phyloP scores from a whole-genome alignment of 2,329 filamentous ascomycete genomes.

The Emericellopsis atlantica region DNA sequence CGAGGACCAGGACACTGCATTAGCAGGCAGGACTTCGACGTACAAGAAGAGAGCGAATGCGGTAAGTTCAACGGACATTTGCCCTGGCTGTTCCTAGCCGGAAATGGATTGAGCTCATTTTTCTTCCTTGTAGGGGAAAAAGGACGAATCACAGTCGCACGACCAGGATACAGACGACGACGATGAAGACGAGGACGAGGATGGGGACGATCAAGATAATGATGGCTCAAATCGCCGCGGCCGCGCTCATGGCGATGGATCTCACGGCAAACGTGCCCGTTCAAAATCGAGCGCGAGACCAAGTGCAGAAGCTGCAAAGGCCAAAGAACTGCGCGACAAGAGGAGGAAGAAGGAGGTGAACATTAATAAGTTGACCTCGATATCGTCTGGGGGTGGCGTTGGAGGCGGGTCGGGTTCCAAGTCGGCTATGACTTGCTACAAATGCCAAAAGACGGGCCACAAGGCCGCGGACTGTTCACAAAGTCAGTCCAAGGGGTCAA shows the following conservation, averaged over 20 bases:
- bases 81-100: neutral
- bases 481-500: slow-evolving; percentile 7
- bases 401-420: slow-evolving; percentile 10
- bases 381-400: slow-evolving; percentile 31
- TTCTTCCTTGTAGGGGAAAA: neutral
- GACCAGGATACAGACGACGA: slow-evolving; percentile 3
- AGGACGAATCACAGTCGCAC: neutral
- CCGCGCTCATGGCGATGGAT: too few species aligned
- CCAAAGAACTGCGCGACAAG: slow-evolving; percentile 41
- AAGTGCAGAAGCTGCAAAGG: slow-evolving; percentile 13
- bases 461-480: slow-evolving; percentile 41
- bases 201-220: slow-evolving; percentile 9
- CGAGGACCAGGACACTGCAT: slow-evolving; percentile 18
- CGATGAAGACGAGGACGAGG: slow-evolving; percentile 3
- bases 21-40: slow-evolving; percentile 22
- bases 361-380: slow-evolving; percentile 47
- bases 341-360: slow-evolving; percentile 55
- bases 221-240: slow-evolving; percentile 10
- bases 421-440: slow-evolving; percentile 35
- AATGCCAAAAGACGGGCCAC: slow-evolving; percentile 50
- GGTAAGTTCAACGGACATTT: too few species aligned
- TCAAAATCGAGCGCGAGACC: slow-evolving; percentile 17
- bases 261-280: slow-evolving; percentile 13
- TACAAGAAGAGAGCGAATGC: slow-evolving; percentile 11
- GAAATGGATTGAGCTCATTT: neutral